A percentile compares a stretch with the other conserved stretches of the same genome.
Evolutionary conservation across 2,329 filamentous ascomycete species (phyloP).

Genomic region (Dactylella cylindrospora): DNA sequence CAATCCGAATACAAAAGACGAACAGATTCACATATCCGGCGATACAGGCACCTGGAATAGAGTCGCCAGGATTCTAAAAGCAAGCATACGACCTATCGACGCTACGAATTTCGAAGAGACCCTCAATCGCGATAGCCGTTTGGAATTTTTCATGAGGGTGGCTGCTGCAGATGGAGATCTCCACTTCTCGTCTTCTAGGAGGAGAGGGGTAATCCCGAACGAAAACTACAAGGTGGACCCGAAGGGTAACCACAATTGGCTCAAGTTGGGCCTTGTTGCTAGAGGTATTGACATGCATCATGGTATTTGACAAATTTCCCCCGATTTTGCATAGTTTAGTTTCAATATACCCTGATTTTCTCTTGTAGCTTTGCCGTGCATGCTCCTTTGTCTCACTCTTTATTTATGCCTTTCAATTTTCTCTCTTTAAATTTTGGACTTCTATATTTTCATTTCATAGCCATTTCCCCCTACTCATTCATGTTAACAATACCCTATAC

Average conservation of each 20-base stretch:
- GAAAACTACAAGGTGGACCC: constrained; percentile 35
- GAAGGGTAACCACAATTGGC: constrained; percentile 16
- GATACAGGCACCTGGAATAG: constrained; percentile 36
- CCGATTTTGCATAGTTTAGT: constrained; percentile 6
- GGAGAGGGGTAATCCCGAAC: constrained; percentile 9
- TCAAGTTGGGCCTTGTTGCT: constrained; percentile 35
- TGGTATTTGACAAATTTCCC: constrained; percentile 44
- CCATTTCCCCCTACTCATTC: too few relatives aligned
- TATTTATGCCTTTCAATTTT: constrained; percentile 6
- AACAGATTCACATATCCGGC: constrained; percentile 32
- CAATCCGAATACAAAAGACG: constrained; percentile 18
- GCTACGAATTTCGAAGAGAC: constrained; percentile 24
- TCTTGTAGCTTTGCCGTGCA: constrained; percentile 12
- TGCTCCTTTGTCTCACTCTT: neutral
- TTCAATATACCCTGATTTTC: constrained; percentile 5
- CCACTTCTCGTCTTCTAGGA: constrained; percentile 27
- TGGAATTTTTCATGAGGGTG: constrained; percentile 32
- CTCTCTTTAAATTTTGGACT: neutral
- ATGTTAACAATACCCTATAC: constrained; percentile 4
- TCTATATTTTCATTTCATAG: constrained; percentile 5
- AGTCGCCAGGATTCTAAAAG: constrained; percentile 27
- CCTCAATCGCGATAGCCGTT: constrained; percentile 15
- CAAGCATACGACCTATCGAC: constrained; percentile 1
- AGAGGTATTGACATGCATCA: constrained; percentile 40
- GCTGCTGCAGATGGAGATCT: constrained; percentile 40